phyloP scores from a whole-genome alignment of 768 basidiomycete genomes.

The Termitomyces sp. region DNA sequence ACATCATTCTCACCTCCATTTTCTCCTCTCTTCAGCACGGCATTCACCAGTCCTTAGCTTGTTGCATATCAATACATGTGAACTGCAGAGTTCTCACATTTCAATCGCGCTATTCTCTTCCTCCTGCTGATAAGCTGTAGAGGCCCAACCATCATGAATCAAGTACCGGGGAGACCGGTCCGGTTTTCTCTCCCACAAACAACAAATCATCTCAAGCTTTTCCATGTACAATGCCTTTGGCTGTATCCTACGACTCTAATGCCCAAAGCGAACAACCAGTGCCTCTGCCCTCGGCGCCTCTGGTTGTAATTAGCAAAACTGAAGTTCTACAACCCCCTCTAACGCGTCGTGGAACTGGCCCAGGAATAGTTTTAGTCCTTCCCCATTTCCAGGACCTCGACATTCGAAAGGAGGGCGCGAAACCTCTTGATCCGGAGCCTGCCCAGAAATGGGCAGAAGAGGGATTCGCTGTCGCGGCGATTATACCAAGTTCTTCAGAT shows the following conservation, averaged over 20 bases:
- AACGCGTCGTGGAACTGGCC: conserved; percentile 41
- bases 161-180: no score
- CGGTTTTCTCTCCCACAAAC: no score
- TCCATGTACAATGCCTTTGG: conserved; percentile 5
- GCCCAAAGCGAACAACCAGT: conserved; percentile 35
- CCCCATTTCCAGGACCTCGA: conserved; percentile 23
- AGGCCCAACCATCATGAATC: no score
- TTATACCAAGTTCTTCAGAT: conserved; percentile 18
- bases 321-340: conserved; percentile 40
- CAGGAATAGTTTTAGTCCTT: conserved; percentile 39
- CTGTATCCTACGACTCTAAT: conserved; percentile 29
- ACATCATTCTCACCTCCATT: no score
- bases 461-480: conserved; percentile 41
- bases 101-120: no score
- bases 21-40: no score
- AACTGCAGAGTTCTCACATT: no score
- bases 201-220: background rate
- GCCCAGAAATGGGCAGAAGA: conserved; percentile 50
- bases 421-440: conserved; percentile 42
- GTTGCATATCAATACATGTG: no score
- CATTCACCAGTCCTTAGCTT: no score
- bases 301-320: conserved; percentile 21
- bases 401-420: conserved; percentile 14
- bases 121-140: no score
- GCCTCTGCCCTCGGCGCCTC: conserved; percentile 35